These are phyloP conservation scores for Endocalyx cinctus DNA, from an alignment of 2,329 filamentous ascomycete species.

Conservation along the genomic window DNA sequence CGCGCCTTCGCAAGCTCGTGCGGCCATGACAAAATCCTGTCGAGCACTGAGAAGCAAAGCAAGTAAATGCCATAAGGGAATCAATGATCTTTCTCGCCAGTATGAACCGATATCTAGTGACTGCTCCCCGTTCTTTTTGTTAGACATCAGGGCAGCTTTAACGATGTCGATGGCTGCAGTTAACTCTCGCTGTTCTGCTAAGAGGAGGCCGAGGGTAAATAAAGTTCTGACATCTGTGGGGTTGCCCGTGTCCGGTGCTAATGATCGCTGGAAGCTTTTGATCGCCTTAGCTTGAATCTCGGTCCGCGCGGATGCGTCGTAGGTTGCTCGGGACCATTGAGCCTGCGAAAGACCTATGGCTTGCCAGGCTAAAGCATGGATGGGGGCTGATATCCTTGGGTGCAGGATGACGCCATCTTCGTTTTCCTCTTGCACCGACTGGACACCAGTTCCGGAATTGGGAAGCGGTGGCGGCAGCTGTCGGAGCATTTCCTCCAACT, in stretches of 20 bases:
- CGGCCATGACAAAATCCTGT: conserved; percentile 77
- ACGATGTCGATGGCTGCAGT: conserved; percentile 75
- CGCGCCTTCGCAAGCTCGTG: conserved; percentile 80
- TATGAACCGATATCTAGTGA: conserved; percentile 43
- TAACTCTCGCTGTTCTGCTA: conserved; percentile 82
- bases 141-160: conserved; percentile 67
- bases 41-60: conserved; percentile 80
- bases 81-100: conserved; percentile 60
- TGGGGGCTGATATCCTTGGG: conserved; percentile 49
- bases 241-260: conserved; percentile 62
- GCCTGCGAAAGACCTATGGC: conserved; percentile 82
- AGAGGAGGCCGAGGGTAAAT: conserved; percentile 77
- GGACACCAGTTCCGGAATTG: conserved; percentile 21
- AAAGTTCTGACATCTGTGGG: conserved; percentile 69
- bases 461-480: conserved; percentile 41
- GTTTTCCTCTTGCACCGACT: conserved; percentile 28
- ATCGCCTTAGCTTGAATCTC: conserved; percentile 76
- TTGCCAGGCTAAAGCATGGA: conserved; percentile 70
- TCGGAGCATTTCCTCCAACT: conserved; percentile 71
- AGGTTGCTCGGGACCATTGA: conserved; percentile 80
- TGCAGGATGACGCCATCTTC: conserved; percentile 30
- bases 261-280: conserved; percentile 66
- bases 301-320: conserved; percentile 65
- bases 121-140: conserved; percentile 42
- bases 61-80: conserved; percentile 89